These are phyloP conservation scores for Suillus subluteus DNA, from an alignment of 768 basidiomycete species.

Conservation along the genomic window DNA sequence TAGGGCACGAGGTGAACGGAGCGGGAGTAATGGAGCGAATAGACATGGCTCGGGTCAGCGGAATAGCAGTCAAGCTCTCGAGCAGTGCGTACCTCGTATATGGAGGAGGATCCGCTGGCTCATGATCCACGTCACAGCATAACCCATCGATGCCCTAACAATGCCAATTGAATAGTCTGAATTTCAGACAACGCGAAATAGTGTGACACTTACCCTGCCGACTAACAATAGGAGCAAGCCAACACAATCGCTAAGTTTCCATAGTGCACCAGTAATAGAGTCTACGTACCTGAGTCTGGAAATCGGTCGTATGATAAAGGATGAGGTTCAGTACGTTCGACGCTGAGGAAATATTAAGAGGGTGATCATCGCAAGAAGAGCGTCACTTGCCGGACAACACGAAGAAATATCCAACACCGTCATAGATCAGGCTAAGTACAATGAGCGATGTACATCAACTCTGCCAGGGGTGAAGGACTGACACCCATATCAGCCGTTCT, in stretches of 20 bases:
- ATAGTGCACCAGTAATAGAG: background rate
- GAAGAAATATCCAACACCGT: background rate
- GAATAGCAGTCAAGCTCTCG: background rate
- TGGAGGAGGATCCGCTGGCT: background rate
- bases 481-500: background rate
- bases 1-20: background rate
- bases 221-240: background rate
- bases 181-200: background rate
- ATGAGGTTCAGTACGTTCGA: background rate
- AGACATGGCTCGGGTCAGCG: background rate
- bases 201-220: background rate
- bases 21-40: background rate
- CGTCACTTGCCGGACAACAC: background rate
- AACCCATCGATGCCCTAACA: background rate
- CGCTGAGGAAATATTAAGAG: background rate
- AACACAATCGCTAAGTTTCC: background rate
- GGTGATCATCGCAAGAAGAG: background rate
- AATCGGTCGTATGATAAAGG: background rate
- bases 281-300: background rate
- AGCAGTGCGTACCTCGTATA: background rate
- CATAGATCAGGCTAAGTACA: background rate
- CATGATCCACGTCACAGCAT: background rate
- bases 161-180: too few relatives aligned
- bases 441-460: background rate
- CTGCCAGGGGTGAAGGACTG: background rate